Conservation (phyloP, 106 monocot species). For the Apostasia shenzhenica region DNA sequence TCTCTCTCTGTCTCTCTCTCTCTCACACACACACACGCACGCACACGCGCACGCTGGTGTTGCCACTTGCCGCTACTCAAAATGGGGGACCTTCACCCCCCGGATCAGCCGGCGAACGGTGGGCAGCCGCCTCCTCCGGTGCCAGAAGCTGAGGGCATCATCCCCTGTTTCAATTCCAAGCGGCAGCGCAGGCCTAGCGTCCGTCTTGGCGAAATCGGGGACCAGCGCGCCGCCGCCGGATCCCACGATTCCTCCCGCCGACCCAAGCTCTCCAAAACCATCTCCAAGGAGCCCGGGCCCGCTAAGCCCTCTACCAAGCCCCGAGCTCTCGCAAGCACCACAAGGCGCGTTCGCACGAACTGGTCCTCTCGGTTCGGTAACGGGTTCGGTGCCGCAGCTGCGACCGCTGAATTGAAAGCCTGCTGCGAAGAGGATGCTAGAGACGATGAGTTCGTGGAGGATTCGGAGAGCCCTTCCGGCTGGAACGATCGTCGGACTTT, state of each 20-base stretch:
- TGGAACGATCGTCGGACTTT: neutral
- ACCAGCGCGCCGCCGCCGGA: constrained; percentile 15
- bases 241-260: constrained; percentile 18
- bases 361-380: neutral
- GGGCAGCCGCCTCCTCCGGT: neutral
- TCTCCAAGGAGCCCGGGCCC: neutral
- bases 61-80: too few relatives aligned
- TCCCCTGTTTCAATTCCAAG: constrained; percentile 21
- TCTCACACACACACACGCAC: too few relatives aligned
- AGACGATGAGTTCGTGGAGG: constrained; percentile 6
- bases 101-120: constrained; percentile 5
- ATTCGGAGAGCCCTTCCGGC: neutral
- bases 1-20: too few relatives aligned
- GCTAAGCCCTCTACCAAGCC: constrained; percentile 1
- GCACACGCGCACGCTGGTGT: too few relatives aligned
- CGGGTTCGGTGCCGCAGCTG: neutral
- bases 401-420: neutral
- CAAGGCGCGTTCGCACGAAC: constrained; percentile 1
- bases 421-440: constrained; percentile 5
- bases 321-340: neutral
- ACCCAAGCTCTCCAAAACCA: constrained; percentile 1
- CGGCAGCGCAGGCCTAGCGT: constrained; percentile 82
- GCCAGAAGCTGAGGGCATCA: neutral
- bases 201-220: constrained; percentile 74
- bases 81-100: constrained; percentile 12